phyloP scores from a whole-genome alignment of 129 eudicot genomes.

The Sambucus nigra region DNA sequence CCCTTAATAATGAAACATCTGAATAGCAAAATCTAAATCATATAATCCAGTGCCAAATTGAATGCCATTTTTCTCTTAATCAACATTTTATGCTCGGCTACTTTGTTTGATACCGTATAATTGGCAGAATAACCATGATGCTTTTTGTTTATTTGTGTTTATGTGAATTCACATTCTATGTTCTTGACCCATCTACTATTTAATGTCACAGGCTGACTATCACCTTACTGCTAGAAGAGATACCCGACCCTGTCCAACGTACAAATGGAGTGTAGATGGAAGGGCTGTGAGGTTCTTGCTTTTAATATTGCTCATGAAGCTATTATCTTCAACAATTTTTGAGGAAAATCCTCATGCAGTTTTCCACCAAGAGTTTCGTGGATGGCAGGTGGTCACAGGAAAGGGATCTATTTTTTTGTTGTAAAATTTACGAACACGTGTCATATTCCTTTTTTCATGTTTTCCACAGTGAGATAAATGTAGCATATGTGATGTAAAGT shows the following conservation, averaged over 20 bases:
- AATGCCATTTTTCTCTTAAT: no score
- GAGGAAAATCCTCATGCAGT: slow-evolving; percentile 5
- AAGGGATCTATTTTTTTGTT: not conserved
- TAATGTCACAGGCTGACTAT: slow-evolving; percentile 16
- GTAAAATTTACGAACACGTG: not conserved
- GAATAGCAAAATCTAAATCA: no score
- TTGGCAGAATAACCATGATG: no score
- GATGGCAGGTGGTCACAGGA: not conserved
- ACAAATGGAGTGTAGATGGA: not conserved
- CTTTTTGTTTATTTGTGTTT: no score
- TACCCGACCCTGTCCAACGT: not conserved
- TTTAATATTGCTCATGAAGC: not conserved
- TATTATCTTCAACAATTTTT: slow-evolving; percentile 8
- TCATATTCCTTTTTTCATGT: not conserved
- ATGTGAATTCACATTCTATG: not conserved
- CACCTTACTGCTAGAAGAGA: slow-evolving; percentile 6
- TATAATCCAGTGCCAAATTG: no score
- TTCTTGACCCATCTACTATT: slow-evolving; percentile 5
- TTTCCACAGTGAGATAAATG: not conserved
- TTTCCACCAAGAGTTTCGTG: not conserved
- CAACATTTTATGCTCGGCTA: no score
- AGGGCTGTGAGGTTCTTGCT: not conserved
- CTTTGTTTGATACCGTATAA: no score
- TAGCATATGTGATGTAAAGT: not conserved
- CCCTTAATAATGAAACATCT: no score